These are phyloP conservation scores for Cryptococcus neoformans DNA, from an alignment of 1,284 basidiomycete genomes.

Conservation along the genomic window DNA sequence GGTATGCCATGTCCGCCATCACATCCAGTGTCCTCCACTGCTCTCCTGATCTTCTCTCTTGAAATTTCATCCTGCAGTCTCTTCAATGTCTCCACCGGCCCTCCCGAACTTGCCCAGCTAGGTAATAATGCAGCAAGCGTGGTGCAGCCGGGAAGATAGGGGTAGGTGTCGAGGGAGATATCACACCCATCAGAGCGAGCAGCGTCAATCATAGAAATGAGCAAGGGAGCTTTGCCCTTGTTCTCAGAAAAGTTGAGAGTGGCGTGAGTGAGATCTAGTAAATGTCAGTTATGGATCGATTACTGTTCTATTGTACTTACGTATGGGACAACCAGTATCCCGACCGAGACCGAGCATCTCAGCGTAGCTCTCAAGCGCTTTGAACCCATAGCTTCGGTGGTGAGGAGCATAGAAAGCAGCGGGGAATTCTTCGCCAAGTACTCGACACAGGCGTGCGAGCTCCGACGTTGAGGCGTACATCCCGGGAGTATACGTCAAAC, in stretches of 20 bases:
- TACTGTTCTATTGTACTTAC: conserved; percentile 14
- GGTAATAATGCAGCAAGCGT: conserved; percentile 44
- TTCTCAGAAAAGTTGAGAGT: conserved; percentile 48
- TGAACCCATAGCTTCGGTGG: conserved; percentile 41
- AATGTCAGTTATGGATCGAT: neutral
- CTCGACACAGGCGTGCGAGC: conserved; percentile 31
- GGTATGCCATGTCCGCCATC: conserved; percentile 48
- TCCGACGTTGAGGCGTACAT: conserved; percentile 48
- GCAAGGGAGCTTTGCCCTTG: conserved; percentile 32
- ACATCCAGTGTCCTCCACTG: conserved; percentile 40
- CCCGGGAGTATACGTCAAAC: conserved; percentile 47
- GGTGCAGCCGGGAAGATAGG: conserved; percentile 46
- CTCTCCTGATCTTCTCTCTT: conserved; percentile 37
- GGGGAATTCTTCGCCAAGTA: conserved; percentile 29
- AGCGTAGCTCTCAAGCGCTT: conserved; percentile 37
- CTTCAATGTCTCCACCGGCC: conserved; percentile 32
- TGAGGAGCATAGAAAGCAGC: conserved; percentile 46
- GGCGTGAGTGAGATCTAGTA: conserved; percentile 45
- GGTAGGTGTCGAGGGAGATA: conserved; percentile 46
- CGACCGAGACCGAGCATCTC: conserved; percentile 43
- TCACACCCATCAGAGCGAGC: conserved; percentile 27
- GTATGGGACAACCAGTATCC: conserved; percentile 38
- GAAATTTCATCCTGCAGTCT: conserved; percentile 27
- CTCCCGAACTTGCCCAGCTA: conserved; percentile 40
- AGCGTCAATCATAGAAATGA: conserved; percentile 35